Evolutionary conservation across 2,329 filamentous ascomycete genomes (phyloP).

Genomic region (Diplocarpon rosae): DNA sequence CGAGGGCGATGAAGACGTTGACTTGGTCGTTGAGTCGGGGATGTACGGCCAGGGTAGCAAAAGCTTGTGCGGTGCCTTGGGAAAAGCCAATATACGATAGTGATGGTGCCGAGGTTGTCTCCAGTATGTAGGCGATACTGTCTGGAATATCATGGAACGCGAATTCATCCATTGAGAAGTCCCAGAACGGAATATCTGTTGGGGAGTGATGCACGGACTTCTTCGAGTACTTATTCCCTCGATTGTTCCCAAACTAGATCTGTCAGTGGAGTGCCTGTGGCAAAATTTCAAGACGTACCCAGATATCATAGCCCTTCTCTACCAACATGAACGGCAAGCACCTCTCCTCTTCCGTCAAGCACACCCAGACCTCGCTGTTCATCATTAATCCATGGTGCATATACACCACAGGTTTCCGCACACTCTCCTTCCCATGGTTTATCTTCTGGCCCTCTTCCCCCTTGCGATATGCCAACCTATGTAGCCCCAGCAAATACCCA

Average conservation of each 20-base stretch:
- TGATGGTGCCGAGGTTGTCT: slow-evolving; percentile 69
- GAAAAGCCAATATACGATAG: slow-evolving; percentile 96
- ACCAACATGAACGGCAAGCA: slow-evolving; percentile 83
- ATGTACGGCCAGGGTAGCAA: slow-evolving; percentile 85
- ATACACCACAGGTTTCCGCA: slow-evolving; percentile 80
- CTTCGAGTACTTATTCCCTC: slow-evolving; percentile 98
- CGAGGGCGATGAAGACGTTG: slow-evolving; percentile 91
- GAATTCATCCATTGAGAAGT: slow-evolving; percentile 98
- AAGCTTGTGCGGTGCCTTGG: slow-evolving; percentile 92
- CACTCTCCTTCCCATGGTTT: slow-evolving; percentile 56
- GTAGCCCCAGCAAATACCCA: slow-evolving; percentile 83
- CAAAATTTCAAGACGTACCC: slow-evolving; percentile 43
- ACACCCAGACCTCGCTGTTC: slow-evolving; percentile 99
- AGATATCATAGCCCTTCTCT: slow-evolving; percentile 89
- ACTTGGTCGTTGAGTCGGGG: slow-evolving; percentile 85
- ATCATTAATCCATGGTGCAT: slow-evolving; percentile 93
- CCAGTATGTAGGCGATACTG: slow-evolving; percentile 82
- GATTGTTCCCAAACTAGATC: slow-evolving; percentile 77
- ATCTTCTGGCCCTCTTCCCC: slow-evolving; percentile 72
- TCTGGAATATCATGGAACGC: slow-evolving; percentile 96
- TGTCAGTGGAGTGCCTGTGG: slow-evolving; percentile 15
- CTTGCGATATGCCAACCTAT: slow-evolving; percentile 72
- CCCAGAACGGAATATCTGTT: slow-evolving; percentile 73
- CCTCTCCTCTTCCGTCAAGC: slow-evolving; percentile 73
- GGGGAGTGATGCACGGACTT: slow-evolving; percentile 74